Conservation (phyloP, 2,329 filamentous ascomycete species). For the Madurella mycetomatis region DNA sequence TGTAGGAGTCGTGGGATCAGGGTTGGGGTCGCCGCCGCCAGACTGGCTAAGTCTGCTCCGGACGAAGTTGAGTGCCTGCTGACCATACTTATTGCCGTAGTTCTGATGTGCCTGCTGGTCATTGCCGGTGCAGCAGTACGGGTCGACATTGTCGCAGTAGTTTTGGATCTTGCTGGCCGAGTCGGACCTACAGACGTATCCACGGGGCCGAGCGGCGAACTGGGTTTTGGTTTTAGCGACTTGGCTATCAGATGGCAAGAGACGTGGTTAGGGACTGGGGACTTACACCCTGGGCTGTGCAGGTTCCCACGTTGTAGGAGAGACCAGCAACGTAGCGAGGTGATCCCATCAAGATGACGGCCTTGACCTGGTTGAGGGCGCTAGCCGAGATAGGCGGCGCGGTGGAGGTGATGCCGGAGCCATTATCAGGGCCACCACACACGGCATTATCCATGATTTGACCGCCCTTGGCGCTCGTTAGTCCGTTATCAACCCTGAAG, state of each 20-base stretch:
- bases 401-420: conserved; percentile 42
- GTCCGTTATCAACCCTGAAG: neutral
- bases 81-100: conserved; percentile 54
- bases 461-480: conserved; percentile 41
- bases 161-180: conserved; percentile 52
- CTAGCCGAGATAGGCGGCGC: conserved; percentile 40
- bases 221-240: conserved; percentile 24
- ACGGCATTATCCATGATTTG: conserved; percentile 61
- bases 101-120: conserved; percentile 51
- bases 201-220: conserved; percentile 53
- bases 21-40: conserved; percentile 7
- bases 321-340: conserved; percentile 52
- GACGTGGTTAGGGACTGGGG: no score
- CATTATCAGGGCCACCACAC: conserved; percentile 52
- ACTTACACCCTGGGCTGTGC: conserved; percentile 54
- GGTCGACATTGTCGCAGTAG: conserved; percentile 57
- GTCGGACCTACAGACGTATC: conserved; percentile 45
- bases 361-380: conserved; percentile 53
- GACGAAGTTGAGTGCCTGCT: conserved; percentile 52
- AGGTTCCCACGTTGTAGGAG: conserved; percentile 59
- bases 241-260: no score
- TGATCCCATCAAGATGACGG: conserved; percentile 59
- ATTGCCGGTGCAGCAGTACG: conserved; percentile 59
- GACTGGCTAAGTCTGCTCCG: conserved; percentile 33
- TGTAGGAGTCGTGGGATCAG: conserved; percentile 3